Conservation (phyloP, 768 basidiomycete species). For the Butyriboletus loyo region DNA sequence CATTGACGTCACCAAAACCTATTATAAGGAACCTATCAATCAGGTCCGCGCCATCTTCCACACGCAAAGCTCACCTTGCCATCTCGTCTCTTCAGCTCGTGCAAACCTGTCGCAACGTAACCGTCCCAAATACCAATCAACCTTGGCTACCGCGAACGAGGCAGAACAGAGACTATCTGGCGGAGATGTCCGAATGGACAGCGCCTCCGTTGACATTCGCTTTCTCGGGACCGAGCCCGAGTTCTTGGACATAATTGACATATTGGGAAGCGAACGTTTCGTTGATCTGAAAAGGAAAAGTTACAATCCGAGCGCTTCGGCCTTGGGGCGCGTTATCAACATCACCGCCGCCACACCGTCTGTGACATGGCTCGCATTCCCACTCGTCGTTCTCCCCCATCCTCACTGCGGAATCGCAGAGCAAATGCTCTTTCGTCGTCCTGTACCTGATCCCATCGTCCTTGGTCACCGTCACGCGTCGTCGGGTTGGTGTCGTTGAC, state of each 20-base stretch:
- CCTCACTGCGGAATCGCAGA: constrained; percentile 85
- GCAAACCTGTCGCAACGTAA: constrained; percentile 79
- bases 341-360: constrained; percentile 82
- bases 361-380: constrained; percentile 83
- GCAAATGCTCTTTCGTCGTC: constrained; percentile 62
- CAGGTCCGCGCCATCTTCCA: neutral
- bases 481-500: constrained; percentile 52
- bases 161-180: constrained; percentile 53
- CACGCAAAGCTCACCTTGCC: constrained; percentile 48
- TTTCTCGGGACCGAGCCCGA: constrained; percentile 57
- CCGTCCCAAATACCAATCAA: constrained; percentile 16
- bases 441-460: constrained; percentile 80
- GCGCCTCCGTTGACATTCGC: constrained; percentile 90
- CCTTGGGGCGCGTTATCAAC: constrained; percentile 77
- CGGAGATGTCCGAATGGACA: constrained; percentile 78
- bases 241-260: constrained; percentile 64
- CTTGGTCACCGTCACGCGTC: constrained; percentile 51
- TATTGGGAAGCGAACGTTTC: constrained; percentile 88
- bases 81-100: constrained; percentile 62
- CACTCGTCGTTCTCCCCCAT: constrained; percentile 69
- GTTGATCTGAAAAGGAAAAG: constrained; percentile 61
- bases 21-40: neutral
- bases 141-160: neutral
- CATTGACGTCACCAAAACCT: constrained; percentile 84
- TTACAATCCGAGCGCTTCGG: constrained; percentile 66